Percentiles rank a stretch among this genome's conserved stretches.
Evolutionary conservation across 106 monocot species (phyloP).

Genomic region (Allium fistulosum): DNA sequence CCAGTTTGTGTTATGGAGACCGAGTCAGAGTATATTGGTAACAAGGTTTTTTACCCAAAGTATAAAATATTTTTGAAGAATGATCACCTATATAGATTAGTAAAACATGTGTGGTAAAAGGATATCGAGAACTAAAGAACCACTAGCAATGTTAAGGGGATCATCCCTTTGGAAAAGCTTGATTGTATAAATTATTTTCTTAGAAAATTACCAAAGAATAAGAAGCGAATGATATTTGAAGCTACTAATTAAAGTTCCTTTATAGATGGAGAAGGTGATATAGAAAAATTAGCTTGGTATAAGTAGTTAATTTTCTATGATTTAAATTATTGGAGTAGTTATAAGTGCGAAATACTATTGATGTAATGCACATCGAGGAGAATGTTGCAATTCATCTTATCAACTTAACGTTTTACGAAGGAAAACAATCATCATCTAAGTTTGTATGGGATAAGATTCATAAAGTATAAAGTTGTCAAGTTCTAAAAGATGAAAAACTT

Average conservation of each 20-base stretch:
- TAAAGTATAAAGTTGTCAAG: background rate
- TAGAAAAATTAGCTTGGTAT: background rate
- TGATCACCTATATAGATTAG: too few relatives aligned
- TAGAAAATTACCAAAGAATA: background rate
- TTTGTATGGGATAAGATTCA: background rate
- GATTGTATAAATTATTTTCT: background rate
- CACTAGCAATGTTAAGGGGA: background rate
- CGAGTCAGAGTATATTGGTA: too few relatives aligned
- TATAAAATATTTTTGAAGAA: too few relatives aligned
- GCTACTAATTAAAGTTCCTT: background rate
- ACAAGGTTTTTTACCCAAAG: too few relatives aligned
- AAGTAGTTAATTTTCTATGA: background rate
- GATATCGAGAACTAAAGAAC: background rate
- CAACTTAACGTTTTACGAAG: background rate
- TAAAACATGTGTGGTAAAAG: too few relatives aligned
- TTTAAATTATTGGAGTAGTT: background rate
- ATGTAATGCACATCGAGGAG: background rate
- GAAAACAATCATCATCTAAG: background rate
- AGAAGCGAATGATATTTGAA: background rate
- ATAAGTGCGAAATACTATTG: background rate
- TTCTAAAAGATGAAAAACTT: background rate
- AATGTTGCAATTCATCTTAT: background rate
- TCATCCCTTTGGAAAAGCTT: constrained; percentile 1
- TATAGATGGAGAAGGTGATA: background rate
- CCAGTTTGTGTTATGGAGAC: too few relatives aligned